phyloP scores from a whole-genome alignment of 2,329 filamentous ascomycete genomes.

The Aspergillus sp. region DNA sequence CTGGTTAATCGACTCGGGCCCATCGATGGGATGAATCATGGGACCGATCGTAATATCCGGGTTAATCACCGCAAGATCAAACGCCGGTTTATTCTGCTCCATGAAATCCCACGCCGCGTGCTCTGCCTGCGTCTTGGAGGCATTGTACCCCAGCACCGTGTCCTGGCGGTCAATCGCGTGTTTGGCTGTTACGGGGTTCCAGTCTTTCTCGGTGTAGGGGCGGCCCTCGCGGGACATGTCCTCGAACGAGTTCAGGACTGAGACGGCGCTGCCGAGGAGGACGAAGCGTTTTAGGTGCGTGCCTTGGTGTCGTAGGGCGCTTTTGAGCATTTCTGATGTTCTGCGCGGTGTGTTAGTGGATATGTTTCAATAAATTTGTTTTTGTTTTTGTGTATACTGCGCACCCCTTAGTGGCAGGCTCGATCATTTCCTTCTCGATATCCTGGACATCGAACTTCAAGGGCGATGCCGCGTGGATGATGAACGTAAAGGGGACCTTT shows the following conservation, averaged over 20 bases:
- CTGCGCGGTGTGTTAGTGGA: slow-evolving; percentile 1
- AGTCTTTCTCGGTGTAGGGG: slow-evolving; percentile 25
- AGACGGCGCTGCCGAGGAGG: slow-evolving; percentile 40
- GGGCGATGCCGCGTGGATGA: slow-evolving; percentile 48
- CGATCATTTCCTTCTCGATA: slow-evolving; percentile 50
- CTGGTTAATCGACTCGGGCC: too few species aligned
- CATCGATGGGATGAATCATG: too few species aligned
- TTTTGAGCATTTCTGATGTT: slow-evolving; percentile 18
- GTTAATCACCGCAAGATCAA: too few species aligned
- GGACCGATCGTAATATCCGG: too few species aligned
- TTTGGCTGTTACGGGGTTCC: slow-evolving; percentile 17
- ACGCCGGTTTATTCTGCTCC: too few species aligned
- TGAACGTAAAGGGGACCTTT: too few species aligned
- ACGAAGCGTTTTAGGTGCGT: slow-evolving; percentile 17
- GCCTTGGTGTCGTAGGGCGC: slow-evolving; percentile 11
- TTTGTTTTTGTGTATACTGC: slow-evolving; percentile 18
- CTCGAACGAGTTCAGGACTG: slow-evolving; percentile 28
- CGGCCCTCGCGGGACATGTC: slow-evolving; percentile 16
- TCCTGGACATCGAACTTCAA: slow-evolving; percentile 51
- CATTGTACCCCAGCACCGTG: too few species aligned
- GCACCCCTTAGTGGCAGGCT: slow-evolving; percentile 51
- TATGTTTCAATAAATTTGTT: too few species aligned
- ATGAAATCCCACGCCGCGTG: too few species aligned
- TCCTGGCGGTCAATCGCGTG: slow-evolving; percentile 9
- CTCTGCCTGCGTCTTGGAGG: too few species aligned